Evolutionary conservation across 2,329 filamentous ascomycete species (phyloP), one percentile per base, ranked within the genome.

Genomic region (Colletotrichum musae): DNA sequence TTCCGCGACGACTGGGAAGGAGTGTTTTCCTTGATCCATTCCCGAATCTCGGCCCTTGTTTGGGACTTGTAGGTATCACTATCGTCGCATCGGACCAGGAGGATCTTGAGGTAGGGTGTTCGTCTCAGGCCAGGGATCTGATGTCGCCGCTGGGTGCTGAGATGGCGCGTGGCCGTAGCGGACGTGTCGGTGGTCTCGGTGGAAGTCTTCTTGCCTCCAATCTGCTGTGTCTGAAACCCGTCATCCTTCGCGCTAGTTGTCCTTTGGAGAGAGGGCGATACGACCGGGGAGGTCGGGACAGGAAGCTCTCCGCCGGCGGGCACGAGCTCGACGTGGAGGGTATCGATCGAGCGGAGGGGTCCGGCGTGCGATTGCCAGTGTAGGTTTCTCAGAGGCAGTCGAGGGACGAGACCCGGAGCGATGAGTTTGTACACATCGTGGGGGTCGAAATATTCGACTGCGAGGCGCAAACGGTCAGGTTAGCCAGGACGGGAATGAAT

Each of bases 311-410:
- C 80, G 75, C 82, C 85, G 80, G 88, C 84, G 7, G 91, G 88
- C n/a, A 95, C 85, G 68, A 98, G 90, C 71, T 97, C 94, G 75
- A 98, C 89, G 77, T 98, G 94, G 48, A 99, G 89, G 13, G 94
- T 95, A 76, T 94, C 92, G 79, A 99, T 99, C 15, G 96, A 98
- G 73, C 96, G 92, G 43, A 98, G 84, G 2, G 96, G 96, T 0
- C 96, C 92, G 32, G 92, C 92, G 70, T 97, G 94, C 15, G 96
- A 97, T 80, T 98, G 97, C 96, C 96, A 99, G 77, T 98, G 94
- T 53, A 99, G 89, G 76, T 98, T 97, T 72, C 91, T 92, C 45
- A 99, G 86, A 41, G 96, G 96, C 0, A 98, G 87, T 63, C 93
- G 92, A 50, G 92, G 86, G 48, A 93, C 86, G 67, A 99, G 86